Conservation (phyloP, 1,284 basidiomycete species). For the Earliella scabrosa region DNA sequence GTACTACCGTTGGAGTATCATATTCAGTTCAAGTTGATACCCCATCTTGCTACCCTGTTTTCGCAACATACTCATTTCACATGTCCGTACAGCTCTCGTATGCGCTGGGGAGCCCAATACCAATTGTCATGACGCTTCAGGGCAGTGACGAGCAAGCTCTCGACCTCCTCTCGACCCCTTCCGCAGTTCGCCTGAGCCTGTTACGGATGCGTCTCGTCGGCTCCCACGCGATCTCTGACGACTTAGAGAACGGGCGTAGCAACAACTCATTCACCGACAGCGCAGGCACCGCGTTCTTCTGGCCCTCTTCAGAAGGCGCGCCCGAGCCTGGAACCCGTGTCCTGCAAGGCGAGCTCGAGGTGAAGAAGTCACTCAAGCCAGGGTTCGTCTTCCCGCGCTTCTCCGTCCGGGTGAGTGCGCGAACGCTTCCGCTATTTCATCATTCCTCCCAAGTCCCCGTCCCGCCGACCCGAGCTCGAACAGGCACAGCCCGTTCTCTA, state of each 20-base stretch:
- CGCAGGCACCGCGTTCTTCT: constrained; percentile 51
- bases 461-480: too few relatives aligned
- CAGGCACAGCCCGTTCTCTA: neutral
- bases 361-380: constrained; percentile 50
- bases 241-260: constrained; percentile 43
- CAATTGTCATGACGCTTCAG: constrained; percentile 48
- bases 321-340: constrained; percentile 36
- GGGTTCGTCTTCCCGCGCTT: constrained; percentile 60
- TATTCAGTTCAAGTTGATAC: neutral
- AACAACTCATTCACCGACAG: constrained; percentile 50
- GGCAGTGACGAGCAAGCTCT: constrained; percentile 51
- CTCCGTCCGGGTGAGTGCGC: constrained; percentile 49
- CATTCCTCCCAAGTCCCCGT: neutral
- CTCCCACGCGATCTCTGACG: constrained; percentile 45
- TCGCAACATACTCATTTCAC: too few relatives aligned
- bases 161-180: constrained; percentile 49
- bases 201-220: constrained; percentile 47
- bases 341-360: constrained; percentile 56
- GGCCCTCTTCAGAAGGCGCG: constrained; percentile 43
- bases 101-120: constrained; percentile 52
- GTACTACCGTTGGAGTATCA: neutral
- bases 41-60: neutral
- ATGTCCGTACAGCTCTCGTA: constrained; percentile 46
- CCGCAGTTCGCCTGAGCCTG: constrained; percentile 38
- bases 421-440: too few relatives aligned